Evolutionary conservation across 106 monocot species (phyloP).

Genomic region (Dactylorhiza incarnata): DNA sequence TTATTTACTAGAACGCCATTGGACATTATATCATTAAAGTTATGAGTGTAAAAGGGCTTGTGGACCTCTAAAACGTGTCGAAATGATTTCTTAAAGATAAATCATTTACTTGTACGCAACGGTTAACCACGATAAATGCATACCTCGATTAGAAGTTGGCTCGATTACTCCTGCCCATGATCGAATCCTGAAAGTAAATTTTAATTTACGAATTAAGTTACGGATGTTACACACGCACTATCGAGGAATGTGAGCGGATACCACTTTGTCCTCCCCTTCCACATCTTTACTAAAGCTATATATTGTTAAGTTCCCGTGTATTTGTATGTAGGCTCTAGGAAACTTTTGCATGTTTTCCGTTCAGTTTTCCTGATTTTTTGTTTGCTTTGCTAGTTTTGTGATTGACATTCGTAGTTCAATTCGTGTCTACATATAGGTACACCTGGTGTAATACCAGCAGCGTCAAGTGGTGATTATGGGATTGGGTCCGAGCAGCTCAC

Average conservation of each 20-base stretch:
- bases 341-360: background rate
- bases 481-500: constrained; percentile 61
- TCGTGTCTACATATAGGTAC: background rate
- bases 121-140: too few relatives aligned
- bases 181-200: too few relatives aligned
- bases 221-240: too few relatives aligned
- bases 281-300: background rate
- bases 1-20: too few relatives aligned
- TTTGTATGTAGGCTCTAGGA: background rate
- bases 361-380: background rate
- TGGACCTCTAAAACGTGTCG: too few relatives aligned
- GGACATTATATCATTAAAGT: too few relatives aligned
- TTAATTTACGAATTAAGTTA: too few relatives aligned
- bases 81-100: too few relatives aligned
- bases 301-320: background rate
- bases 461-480: constrained; percentile 32
- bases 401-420: background rate
- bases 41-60: too few relatives aligned
- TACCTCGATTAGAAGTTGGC: too few relatives aligned
- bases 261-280: background rate
- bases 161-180: too few relatives aligned
- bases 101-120: too few relatives aligned
- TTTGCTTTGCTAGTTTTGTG: background rate
- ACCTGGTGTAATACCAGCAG: background rate
- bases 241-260: background rate